Evolutionary conservation across 164 flowering plant genomes (phyloP).

Genomic region (Magnolia officinalis): DNA sequence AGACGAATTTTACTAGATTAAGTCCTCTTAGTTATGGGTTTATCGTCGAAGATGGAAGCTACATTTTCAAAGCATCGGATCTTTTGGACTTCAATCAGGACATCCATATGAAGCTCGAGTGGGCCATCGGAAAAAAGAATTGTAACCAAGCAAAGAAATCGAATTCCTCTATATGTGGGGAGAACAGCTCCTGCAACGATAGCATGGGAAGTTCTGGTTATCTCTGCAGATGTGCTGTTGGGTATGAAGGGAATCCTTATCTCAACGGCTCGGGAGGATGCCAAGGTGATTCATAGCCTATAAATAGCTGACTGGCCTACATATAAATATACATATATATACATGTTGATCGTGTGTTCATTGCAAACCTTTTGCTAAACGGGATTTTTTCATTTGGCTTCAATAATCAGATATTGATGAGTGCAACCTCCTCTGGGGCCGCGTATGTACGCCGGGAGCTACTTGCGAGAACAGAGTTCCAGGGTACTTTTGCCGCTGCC

Average conservation of each 20-base stretch:
- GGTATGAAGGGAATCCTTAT: slow-evolving; percentile 57
- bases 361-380: too few relatives aligned
- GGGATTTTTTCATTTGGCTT: too few relatives aligned
- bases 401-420: not conserved
- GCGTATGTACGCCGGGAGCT: not conserved
- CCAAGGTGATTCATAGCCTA: slow-evolving; percentile 1
- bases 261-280: slow-evolving; percentile 5
- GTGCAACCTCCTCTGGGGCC: not conserved
- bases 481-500: not conserved
- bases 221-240: slow-evolving; percentile 39
- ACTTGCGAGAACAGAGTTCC: not conserved
- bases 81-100: not conserved
- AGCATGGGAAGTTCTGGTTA: slow-evolving; percentile 29
- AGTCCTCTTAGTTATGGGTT: not conserved
- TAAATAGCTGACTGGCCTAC: too few relatives aligned
- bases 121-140: slow-evolving; percentile 41
- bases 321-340: too few relatives aligned
- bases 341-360: too few relatives aligned
- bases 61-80: not conserved
- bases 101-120: slow-evolving; percentile 29
- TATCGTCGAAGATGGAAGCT: slow-evolving; percentile 5
- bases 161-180: slow-evolving; percentile 21
- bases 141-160: slow-evolving; percentile 3
- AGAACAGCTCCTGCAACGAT: slow-evolving; percentile 24
- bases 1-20: too few relatives aligned